Evolutionary conservation across 73 alveolate genomes (phyloP).

Genomic region (Blepharisma stoltei): DNA sequence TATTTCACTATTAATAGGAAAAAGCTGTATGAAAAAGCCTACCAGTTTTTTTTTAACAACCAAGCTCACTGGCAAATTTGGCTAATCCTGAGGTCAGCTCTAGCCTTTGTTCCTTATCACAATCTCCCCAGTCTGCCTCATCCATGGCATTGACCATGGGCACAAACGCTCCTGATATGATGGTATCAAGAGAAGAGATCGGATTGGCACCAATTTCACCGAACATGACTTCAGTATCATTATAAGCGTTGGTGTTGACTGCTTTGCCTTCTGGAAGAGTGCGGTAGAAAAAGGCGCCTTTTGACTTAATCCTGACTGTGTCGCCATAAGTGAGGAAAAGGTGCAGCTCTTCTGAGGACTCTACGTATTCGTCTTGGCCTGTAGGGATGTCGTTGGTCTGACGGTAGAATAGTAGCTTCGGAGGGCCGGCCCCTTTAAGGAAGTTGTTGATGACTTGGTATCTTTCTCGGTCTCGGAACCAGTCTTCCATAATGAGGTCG

Average conservation of each 20-base stretch:
- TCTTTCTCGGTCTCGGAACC: constrained; percentile 9
- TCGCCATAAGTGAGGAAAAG: constrained; percentile 38
- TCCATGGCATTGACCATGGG: constrained; percentile 59
- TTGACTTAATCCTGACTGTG: constrained; percentile 47
- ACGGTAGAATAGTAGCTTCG: constrained; percentile 4
- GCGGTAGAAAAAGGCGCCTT: constrained; percentile 58
- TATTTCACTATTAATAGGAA: too few species aligned
- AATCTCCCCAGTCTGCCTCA: constrained; percentile 59
- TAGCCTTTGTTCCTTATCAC: constrained; percentile 66
- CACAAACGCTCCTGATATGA: constrained; percentile 52
- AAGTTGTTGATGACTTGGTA: constrained; percentile 16
- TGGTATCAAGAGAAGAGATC: constrained; percentile 52
- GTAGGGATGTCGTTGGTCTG: constrained; percentile 24
- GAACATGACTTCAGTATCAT: constrained; percentile 68
- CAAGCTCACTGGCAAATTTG: constrained; percentile 65
- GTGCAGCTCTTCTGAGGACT: neutral
- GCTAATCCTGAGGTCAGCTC: constrained; percentile 61
- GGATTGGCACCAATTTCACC: constrained; percentile 74
- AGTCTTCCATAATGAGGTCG: constrained; percentile 22
- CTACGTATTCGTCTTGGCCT: constrained; percentile 21
- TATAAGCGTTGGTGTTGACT: constrained; percentile 48
- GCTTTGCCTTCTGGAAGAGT: constrained; percentile 57
- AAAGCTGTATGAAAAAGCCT: too few species aligned
- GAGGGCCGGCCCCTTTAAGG: constrained; percentile 34
- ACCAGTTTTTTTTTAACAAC: too few species aligned